Conservation (phyloP, 495 filamentous ascomycete species). For the Echria macrotheca region DNA sequence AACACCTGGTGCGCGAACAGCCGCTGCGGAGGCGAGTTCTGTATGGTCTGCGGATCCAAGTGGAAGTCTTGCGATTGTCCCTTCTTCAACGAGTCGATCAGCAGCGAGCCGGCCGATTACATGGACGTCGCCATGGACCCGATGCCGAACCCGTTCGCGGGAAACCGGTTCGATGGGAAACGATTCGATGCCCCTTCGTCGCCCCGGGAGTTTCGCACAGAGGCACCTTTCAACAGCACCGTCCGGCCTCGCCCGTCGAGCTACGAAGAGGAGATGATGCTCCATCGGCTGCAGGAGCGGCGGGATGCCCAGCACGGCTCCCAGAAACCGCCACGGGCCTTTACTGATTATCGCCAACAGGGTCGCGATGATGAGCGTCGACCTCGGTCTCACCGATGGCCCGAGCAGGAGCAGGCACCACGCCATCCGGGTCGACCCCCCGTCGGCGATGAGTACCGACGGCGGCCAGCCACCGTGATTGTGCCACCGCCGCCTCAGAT, state of each 20-base stretch:
- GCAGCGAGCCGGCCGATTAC: constrained; percentile 52
- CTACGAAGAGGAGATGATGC: constrained; percentile 50
- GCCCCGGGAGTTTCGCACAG: constrained; percentile 25
- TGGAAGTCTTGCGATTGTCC: constrained; percentile 83
- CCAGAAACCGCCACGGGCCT: constrained; percentile 44
- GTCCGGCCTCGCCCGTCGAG: constrained; percentile 33
- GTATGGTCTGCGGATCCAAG: constrained; percentile 68
- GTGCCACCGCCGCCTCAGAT: constrained; percentile 28
- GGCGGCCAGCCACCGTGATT: constrained; percentile 35
- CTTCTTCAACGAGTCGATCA: constrained; percentile 62
- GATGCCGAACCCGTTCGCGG: constrained; percentile 22
- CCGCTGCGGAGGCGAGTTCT: constrained; percentile 76
- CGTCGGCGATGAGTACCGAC: constrained; percentile 43
- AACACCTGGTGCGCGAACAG: constrained; percentile 30
- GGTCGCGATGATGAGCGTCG: constrained; percentile 22
- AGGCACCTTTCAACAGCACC: constrained; percentile 8
- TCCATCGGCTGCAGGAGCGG: constrained; percentile 49
- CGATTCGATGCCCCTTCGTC: constrained; percentile 18
- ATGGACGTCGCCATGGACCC: constrained; percentile 40
- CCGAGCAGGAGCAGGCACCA: constrained; percentile 31
- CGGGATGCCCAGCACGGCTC: constrained; percentile 51
- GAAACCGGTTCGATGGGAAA: constrained; percentile 15
- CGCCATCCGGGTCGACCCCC: constrained; percentile 12
- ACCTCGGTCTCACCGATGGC: constrained; percentile 13
- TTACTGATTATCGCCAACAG: constrained; percentile 38